Conservation (phyloP, 164 flowering plant species). For the Vitis labrusca region DNA sequence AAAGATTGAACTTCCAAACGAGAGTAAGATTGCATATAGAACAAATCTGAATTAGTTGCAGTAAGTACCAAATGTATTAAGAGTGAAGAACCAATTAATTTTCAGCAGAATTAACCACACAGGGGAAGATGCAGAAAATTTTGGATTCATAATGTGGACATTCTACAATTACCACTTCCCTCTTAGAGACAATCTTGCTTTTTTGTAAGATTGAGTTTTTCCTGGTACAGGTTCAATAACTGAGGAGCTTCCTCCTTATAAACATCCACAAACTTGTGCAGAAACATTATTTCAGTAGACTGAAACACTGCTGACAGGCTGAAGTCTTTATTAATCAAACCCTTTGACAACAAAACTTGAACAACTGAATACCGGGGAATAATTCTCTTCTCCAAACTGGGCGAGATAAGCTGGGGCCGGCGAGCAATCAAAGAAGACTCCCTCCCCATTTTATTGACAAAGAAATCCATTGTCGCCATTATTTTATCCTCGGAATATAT, state of each 20-base stretch:
- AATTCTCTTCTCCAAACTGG: slow-evolving; percentile 15
- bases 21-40: too few species aligned
- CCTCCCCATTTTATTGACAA: slow-evolving; percentile 17
- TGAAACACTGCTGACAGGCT: neutral
- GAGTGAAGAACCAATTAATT: too few species aligned
- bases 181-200: neutral
- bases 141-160: too few species aligned
- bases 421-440: neutral
- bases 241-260: neutral
- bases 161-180: too few species aligned
- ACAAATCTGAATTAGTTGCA: too few species aligned
- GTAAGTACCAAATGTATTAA: too few species aligned
- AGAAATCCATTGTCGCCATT: slow-evolving; percentile 7
- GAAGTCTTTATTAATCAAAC: slow-evolving; percentile 2
- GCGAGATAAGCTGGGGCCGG: neutral
- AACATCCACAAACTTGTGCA: neutral
- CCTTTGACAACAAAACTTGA: slow-evolving; percentile 1
- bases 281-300: slow-evolving; percentile 7
- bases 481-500: slow-evolving; percentile 17
- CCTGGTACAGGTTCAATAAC: slow-evolving; percentile 7
- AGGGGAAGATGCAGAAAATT: too few species aligned
- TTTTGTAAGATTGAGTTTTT: neutral
- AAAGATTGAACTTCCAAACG: too few species aligned
- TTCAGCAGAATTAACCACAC: too few species aligned
- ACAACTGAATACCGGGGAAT: slow-evolving; percentile 5